Evolutionary conservation across 2,329 filamentous ascomycete species (phyloP), one percentile per base, ranked within the genome.

Genomic region (Xenosphaeropsis pyriputrescens): DNA sequence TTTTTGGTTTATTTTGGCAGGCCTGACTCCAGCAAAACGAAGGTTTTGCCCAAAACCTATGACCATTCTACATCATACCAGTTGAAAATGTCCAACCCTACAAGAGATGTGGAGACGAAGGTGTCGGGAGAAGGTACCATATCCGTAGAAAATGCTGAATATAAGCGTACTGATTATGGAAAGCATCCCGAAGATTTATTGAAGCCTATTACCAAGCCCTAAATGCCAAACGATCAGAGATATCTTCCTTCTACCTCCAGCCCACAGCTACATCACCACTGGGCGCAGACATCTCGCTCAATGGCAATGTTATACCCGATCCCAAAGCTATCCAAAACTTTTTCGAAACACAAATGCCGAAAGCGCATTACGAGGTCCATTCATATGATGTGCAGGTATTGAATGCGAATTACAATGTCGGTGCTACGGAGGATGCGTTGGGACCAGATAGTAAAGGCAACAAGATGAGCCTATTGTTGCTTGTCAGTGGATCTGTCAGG

Each of bases 301-400:
- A 93, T 61, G 85, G 86, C 49, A 75, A 76, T 35, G 58, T 72
- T 2, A 62, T 84, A 29, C 57, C 69, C 26, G 68, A 73, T 39
- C 78, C 77, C 0, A 60, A 64, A 36, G 75, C 76, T 33, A 79
- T 86, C 50, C 74, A 79, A 48, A 67, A 68, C 14, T 68, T 85
- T 18, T 81, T 86, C 46, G 67, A 76, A 40, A 68, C 69, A 5
- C 74, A 85, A 48, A 70, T 79, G 59, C 33, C 59, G 46, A 47
- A 62, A 60, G 60, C 77, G 13, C 59, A 67, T 47, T 91, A 85
- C 60, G 82, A 89, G 39, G 67, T 85, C 39, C 77, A 85, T 51
- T 76, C 75, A 12, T 75, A 79, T 48, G 83, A 93, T 58, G 77
- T 75, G 41, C 84, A 93, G 46, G 73, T 86, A 34, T 63, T 89